Evolutionary conservation across 2,329 filamentous ascomycete genomes (phyloP), one percentile per base, ranked within the genome.

Genomic region (Teratosphaeria destructans): DNA sequence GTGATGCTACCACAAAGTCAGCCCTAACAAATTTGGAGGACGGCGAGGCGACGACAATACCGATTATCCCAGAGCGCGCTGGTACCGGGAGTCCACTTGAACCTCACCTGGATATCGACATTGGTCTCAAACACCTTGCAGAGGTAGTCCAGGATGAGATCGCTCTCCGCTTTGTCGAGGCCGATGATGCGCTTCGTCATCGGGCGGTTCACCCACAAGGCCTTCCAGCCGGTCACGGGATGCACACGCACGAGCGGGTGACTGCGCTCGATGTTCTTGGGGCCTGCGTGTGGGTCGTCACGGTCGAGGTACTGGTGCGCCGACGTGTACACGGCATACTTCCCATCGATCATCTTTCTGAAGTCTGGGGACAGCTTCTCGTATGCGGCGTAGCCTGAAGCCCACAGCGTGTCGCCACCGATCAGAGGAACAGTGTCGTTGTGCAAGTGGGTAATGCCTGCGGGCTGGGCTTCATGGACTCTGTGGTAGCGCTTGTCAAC

Each of bases 381-480:
- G 65, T 90, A 90, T 0, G 86, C 86, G 0, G 82, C 76, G 68
- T 89, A 89, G 1, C 86, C 85, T 60, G 80, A 84, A 0, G 86
- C 84, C 86, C 87, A 90, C 0, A 89, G 79, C 0, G 87, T 89
- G 70, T 90, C 87, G 11, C 87, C 87, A 1, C 87, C 87, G 0
- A 83, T 69, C 0, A 77, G 77, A 0, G 85, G 85, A 0, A 89
- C 77, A 0, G 84, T 85, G 57, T 69, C 66, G 56, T 69, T 70
- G 61, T 71, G 68, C 0, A 71, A 63, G 49, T 70, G 67, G 2
- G 69, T 71, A 23, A 69, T 68, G 5, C 85, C 86, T 0, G 87
- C 85, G 1, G 87, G 86, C 59, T 89, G 85, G 37, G 78, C 77
- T 70, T 90, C 86, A 65, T 89, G 85, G 0, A 89, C 86, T 0